Conservation (phyloP, 768 basidiomycete genomes). For the Leccinum disarticulatum region DNA sequence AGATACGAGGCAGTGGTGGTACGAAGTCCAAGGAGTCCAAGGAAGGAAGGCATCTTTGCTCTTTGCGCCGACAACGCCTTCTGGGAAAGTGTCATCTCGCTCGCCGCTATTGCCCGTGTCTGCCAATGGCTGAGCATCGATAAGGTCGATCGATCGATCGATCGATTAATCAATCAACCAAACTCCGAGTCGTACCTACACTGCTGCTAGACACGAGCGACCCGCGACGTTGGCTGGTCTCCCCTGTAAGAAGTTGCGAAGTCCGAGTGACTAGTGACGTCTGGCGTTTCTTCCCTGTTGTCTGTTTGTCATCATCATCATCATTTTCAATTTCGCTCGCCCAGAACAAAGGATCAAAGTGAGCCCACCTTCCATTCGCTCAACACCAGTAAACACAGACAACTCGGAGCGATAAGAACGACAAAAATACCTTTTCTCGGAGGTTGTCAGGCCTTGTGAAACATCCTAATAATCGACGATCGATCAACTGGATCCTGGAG, state of each 20-base stretch:
- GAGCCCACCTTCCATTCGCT: not conserved
- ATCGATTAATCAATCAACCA: not conserved
- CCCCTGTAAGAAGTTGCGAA: not conserved
- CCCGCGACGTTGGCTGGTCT: not conserved
- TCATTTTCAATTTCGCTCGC: not conserved
- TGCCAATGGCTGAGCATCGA: not conserved
- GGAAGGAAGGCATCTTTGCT: not conserved
- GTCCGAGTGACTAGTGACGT: not conserved
- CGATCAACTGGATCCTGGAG: not conserved
- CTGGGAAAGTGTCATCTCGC: not conserved
- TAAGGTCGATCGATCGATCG: not conserved
- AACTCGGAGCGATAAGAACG: not conserved
- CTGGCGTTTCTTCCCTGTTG: not conserved
- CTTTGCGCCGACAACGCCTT: not conserved
- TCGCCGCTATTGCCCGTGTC: not conserved
- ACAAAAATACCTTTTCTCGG: not conserved
- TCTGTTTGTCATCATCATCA: not conserved
- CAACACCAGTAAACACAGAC: not conserved
- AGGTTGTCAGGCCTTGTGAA: not conserved
- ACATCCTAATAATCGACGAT: not conserved
- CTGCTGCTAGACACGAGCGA: not conserved
- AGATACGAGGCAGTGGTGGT: not conserved
- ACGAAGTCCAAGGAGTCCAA: not conserved
- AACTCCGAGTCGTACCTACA: not conserved
- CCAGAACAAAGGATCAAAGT: not conserved